phyloP scores from a whole-genome alignment of 2,329 filamentous ascomycete species.

The Xylaria polymorpha region DNA sequence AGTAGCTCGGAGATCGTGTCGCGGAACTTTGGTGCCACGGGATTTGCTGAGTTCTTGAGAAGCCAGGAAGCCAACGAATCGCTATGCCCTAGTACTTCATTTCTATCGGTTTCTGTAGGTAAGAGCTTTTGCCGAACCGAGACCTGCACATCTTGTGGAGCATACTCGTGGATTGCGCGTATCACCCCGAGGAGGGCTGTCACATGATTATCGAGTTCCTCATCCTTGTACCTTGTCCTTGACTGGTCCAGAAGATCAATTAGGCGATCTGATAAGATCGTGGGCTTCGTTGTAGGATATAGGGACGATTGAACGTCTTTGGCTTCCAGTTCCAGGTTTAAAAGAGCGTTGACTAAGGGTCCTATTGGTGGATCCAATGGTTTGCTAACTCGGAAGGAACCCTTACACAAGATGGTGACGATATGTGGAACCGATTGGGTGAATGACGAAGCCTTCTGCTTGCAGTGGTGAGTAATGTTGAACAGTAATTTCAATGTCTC shows the following conservation, averaged over 20 bases:
- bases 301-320: slow-evolving; percentile 66
- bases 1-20: slow-evolving; percentile 81
- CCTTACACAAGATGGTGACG: slow-evolving; percentile 73
- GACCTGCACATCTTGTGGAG: slow-evolving; percentile 70
- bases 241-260: slow-evolving; percentile 76
- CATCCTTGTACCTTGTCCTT: slow-evolving; percentile 70
- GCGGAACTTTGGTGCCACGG: slow-evolving; percentile 76
- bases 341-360: slow-evolving; percentile 80
- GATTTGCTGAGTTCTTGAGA: slow-evolving; percentile 80
- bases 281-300: slow-evolving; percentile 73
- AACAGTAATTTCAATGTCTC: slow-evolving; percentile 91
- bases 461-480: slow-evolving; percentile 83
- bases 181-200: slow-evolving; percentile 81
- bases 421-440: slow-evolving; percentile 75
- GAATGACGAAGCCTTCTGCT: slow-evolving; percentile 71
- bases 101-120: slow-evolving; percentile 80
- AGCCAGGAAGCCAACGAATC: slow-evolving; percentile 80
- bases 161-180: slow-evolving; percentile 75
- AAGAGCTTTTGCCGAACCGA: slow-evolving; percentile 76
- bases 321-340: slow-evolving; percentile 78
- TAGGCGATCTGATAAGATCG: slow-evolving; percentile 71
- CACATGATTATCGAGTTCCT: slow-evolving; percentile 77
- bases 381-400: slow-evolving; percentile 66
- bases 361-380: slow-evolving; percentile 79
- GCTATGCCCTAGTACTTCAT: slow-evolving; percentile 79